Evolutionary conservation across 768 basidiomycete species (phyloP).

Genomic region (Agaricus sinodeliciosus): DNA sequence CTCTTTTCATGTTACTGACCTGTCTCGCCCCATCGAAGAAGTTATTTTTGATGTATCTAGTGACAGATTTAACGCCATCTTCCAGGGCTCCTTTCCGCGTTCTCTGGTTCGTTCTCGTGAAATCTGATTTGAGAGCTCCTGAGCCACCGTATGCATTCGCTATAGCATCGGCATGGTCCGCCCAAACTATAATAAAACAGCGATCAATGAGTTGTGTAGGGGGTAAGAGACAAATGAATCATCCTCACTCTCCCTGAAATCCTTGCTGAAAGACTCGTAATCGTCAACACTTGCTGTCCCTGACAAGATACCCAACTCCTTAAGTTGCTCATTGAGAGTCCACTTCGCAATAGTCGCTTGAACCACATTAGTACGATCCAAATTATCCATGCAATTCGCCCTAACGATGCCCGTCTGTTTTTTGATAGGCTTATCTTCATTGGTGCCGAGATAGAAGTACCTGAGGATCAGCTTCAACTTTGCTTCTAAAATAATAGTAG

Average conservation of each 20-base stretch:
- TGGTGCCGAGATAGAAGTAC: constrained; percentile 68
- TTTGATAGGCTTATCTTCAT: constrained; percentile 37
- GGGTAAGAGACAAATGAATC: background rate
- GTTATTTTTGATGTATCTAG: constrained; percentile 93
- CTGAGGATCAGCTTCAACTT: constrained; percentile 26
- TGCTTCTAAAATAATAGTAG: background rate
- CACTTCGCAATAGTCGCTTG: constrained; percentile 89
- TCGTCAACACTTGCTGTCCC: constrained; percentile 73
- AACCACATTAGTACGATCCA: constrained; percentile 96
- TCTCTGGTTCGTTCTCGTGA: constrained; percentile 88
- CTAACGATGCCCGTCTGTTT: constrained; percentile 76
- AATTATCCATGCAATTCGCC: constrained; percentile 96
- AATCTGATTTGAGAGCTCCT: constrained; percentile 94
- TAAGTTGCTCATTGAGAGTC: constrained; percentile 74
- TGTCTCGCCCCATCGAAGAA: constrained; percentile 93
- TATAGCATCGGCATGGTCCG: constrained; percentile 91
- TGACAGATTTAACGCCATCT: constrained; percentile 79
- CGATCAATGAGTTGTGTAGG: background rate
- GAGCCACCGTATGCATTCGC: constrained; percentile 91
- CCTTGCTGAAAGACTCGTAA: constrained; percentile 68
- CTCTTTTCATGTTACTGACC: constrained; percentile 26
- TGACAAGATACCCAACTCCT: constrained; percentile 62
- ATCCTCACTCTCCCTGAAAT: constrained; percentile 82
- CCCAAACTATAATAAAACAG: constrained; percentile 68
- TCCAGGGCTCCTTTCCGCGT: constrained; percentile 74